Evolutionary conservation across 2,329 filamentous ascomycete genomes (phyloP), one percentile per base, ranked within the genome.

Genomic region (Zymoseptoria tritici): DNA sequence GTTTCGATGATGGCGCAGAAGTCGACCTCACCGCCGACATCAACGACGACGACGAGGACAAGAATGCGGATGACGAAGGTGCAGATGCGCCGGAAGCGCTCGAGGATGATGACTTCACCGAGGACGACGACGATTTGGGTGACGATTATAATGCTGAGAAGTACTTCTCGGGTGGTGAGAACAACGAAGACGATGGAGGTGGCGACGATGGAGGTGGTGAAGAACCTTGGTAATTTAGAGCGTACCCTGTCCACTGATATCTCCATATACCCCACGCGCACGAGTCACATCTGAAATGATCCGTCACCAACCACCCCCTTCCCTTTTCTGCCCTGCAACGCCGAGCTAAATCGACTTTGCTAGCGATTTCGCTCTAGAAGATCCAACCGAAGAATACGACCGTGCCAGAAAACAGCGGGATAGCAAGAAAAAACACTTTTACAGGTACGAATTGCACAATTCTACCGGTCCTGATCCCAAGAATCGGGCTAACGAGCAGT

Each of bases 31-130:
- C 55, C 21, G 60, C 53, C 16, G 56, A 60, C 31, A 24, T 11
- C 29, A 58, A 64, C 20, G 60, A 66, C 19, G 65, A 64, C 24
- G 63, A 59, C 5, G 58, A 91, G 89, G 73, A 87, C 85, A 3
- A 89, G 85, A 16, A 90, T 88, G 70, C 80, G 83, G 65, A 82
- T 83, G 24, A 80, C 88, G 58, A 77, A 80, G 20, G 57, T 56
- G 64, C 64, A 59, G 65, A 67, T 24, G 62, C 54, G 9, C 51
- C 63, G 9, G 64, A 64, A 22, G 50, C 58, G 7, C 62, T 58
- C 11, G 56, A 60, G 49, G 65, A 67, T 50, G 61, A 66, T 57
- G 79, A 85, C 60, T 74, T 88, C 55, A 78, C 86, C 13, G 80
- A 79, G 9, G 88, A 87, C 16, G 80, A 82, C 56, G 80, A 77